These are phyloP conservation scores for Trametes sanguinea DNA, from an alignment of 768 basidiomycete genomes.

Conservation along the genomic window DNA sequence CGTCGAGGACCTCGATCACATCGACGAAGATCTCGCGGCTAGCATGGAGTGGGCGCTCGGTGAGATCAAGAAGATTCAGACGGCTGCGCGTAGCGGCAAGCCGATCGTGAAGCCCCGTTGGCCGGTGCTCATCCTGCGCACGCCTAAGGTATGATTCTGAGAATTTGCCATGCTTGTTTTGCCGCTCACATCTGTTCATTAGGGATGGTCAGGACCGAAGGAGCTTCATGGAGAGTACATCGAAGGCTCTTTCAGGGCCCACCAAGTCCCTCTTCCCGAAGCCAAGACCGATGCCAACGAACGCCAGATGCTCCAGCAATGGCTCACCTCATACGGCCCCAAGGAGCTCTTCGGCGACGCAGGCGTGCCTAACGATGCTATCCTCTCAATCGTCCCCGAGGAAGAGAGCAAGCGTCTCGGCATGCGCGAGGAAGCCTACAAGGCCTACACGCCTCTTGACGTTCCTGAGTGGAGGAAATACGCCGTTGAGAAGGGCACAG, in stretches of 20 bases:
- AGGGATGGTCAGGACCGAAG: slow-evolving; percentile 71
- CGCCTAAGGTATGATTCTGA: slow-evolving; percentile 62
- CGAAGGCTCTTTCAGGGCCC: slow-evolving; percentile 81
- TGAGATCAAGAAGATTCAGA: slow-evolving; percentile 78
- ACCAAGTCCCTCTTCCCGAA: slow-evolving; percentile 85
- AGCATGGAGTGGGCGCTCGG: slow-evolving; percentile 79
- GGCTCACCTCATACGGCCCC: slow-evolving; percentile 75
- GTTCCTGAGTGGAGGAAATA: slow-evolving; percentile 67
- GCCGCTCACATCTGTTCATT: neutral
- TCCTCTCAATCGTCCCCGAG: slow-evolving; percentile 54
- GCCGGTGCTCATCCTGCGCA: slow-evolving; percentile 85
- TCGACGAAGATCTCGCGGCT: slow-evolving; percentile 79
- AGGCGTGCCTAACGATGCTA: slow-evolving; percentile 53
- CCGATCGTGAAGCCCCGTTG: slow-evolving; percentile 88
- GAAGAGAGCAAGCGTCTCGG: slow-evolving; percentile 62
- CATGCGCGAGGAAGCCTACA: slow-evolving; percentile 67
- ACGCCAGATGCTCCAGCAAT: slow-evolving; percentile 61
- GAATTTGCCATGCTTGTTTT: neutral
- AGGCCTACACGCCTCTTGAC: slow-evolving; percentile 57
- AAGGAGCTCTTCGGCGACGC: slow-evolving; percentile 62
- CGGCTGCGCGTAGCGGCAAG: slow-evolving; percentile 71
- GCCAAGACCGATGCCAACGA: slow-evolving; percentile 67
- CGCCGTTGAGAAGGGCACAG: slow-evolving; percentile 51
- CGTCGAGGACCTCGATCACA: slow-evolving; percentile 63
- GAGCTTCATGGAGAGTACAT: slow-evolving; percentile 66